These are phyloP conservation scores for Carex sylvatica DNA, from an alignment of 202 grass and related monocot genomes.

Conservation along the genomic window DNA sequence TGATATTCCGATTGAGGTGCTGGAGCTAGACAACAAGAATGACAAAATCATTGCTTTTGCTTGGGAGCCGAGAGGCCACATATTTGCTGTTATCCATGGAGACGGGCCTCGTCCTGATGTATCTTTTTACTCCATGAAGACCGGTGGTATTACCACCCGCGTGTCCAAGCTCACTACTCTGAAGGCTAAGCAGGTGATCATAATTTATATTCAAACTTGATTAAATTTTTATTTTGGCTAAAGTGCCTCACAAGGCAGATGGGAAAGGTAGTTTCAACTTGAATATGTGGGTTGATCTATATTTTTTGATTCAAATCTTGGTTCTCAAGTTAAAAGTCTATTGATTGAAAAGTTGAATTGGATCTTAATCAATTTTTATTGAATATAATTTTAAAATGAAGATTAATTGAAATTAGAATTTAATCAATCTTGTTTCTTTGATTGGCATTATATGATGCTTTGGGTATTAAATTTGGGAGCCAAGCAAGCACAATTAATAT, in stretches of 20 bases:
- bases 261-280: neutral
- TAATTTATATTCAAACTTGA: neutral
- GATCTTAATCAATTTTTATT: neutral
- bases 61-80: slow-evolving; percentile 86
- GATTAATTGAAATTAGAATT: neutral
- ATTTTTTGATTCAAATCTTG: neutral
- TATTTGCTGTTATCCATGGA: slow-evolving; percentile 90
- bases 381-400: neutral
- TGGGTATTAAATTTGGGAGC: neutral
- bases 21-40: slow-evolving; percentile 91
- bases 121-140: slow-evolving; percentile 77
- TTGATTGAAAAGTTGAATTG: neutral
- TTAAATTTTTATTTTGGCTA: neutral
- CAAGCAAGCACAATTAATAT: neutral
- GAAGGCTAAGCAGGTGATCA: slow-evolving; percentile 55
- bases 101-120: slow-evolving; percentile 74
- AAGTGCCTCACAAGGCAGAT: neutral
- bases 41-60: slow-evolving; percentile 96
- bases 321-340: neutral
- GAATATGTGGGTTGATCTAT: neutral
- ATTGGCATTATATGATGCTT: neutral
- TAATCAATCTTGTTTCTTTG: neutral
- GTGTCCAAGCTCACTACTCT: slow-evolving; percentile 82
- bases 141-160: slow-evolving; percentile 42
- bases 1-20: slow-evolving; percentile 91